Base-by-base conservation (phyloP, 2,329 filamentous ascomycete genomes). In the Ilyonectria sp. region DNA sequence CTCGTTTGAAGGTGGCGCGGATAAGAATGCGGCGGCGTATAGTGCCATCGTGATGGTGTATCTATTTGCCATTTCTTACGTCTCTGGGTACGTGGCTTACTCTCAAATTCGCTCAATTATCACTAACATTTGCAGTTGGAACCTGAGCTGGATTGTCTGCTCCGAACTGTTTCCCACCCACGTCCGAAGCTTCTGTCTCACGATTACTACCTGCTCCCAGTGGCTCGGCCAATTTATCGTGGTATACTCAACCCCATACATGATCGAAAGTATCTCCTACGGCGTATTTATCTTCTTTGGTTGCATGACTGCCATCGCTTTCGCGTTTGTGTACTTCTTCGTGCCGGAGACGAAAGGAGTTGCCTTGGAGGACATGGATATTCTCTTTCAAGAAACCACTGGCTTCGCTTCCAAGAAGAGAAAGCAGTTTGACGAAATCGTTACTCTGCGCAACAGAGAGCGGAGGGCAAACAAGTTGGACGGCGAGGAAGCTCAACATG, bases 161-260 rank as follows among this genome's bases (percentile, higher is more conserved):
- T 68, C 75, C 17, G 76, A 78, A 60, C 72, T 76, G 9, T 77
- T 79, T 47, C 76, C 76, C 2, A 72, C 72, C 21, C 69, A 68
- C 31, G 73, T 79, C 21, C 75, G 77, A 7, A 75, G 76, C 17
- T 67, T 75, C 33, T 75, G 76, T 52, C 61, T 79, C 44, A 63
- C 69, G 46, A 71, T 78, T 31, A 74, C 75, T 0, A 77, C 74
- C 9, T 72, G 72, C 54, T 71, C 71, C 10, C 77, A 79, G 59
- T 79, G 77, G 76, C 69, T 80, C 2, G 73, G 70, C 13, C 73
- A 79, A 56, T 80, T 80, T 63, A 71, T 74, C 53, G 71, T 79
- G 9, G 74, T 73, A 9, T 75, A 77, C 54, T 75, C 75, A 43
- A 71, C 73, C 2, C 75, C 77, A 10, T 76, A 79, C 54, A 79